phyloP scores from a whole-genome alignment of 768 basidiomycete species.

The Agrocybe chaxingu region DNA sequence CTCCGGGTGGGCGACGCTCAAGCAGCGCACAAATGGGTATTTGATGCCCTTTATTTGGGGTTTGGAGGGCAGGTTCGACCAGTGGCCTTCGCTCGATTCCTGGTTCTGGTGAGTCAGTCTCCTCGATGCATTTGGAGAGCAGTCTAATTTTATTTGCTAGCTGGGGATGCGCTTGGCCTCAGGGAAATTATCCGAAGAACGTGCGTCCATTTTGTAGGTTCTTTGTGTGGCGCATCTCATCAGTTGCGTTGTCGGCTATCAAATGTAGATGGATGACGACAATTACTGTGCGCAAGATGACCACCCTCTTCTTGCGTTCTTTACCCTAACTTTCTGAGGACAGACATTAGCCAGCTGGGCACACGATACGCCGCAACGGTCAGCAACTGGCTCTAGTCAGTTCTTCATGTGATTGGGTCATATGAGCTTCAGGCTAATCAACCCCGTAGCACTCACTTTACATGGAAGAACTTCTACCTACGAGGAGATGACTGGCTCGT shows the following conservation, averaged over 20 bases:
- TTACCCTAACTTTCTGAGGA: not conserved
- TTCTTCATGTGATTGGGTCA: not conserved
- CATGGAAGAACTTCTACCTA: constrained; percentile 65
- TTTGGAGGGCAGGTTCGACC: constrained; percentile 40
- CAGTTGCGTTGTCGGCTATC: not conserved
- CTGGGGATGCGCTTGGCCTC: constrained; percentile 67
- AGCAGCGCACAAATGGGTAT: constrained; percentile 44
- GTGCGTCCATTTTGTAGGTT: constrained; percentile 22
- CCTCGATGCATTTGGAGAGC: not conserved
- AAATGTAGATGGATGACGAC: constrained; percentile 39
- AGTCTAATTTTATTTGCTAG: constrained; percentile 15
- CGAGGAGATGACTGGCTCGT: constrained; percentile 68
- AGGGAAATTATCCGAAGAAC: constrained; percentile 39
- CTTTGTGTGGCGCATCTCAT: not conserved
- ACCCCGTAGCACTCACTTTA: constrained; percentile 41
- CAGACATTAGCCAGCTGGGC: constrained; percentile 44
- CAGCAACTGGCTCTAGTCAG: constrained; percentile 47
- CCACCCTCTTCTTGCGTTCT: not conserved
- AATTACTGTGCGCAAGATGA: constrained; percentile 37
- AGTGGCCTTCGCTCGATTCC: constrained; percentile 47
- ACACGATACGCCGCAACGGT: constrained; percentile 41
- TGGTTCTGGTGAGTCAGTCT: constrained; percentile 41
- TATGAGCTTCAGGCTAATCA: not conserved
- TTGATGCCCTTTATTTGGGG: constrained; percentile 58
- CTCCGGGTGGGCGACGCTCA: constrained; percentile 40